Evolutionary conservation across 1,284 basidiomycete genomes (phyloP).

Genomic region (Trametes hirsuta): DNA sequence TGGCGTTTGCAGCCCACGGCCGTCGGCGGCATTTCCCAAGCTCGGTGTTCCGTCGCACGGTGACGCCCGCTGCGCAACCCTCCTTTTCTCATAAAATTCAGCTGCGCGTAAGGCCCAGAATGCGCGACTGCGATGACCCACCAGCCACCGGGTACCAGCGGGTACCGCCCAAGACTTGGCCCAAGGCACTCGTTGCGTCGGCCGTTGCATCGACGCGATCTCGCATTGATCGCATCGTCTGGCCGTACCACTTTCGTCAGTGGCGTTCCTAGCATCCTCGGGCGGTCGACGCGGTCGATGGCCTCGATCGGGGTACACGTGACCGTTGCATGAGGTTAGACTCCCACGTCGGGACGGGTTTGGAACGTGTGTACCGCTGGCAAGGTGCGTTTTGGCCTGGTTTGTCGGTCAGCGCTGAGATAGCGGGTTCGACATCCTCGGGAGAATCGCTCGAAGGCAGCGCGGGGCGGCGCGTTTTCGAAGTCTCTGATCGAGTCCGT

Average conservation of each 20-base stretch:
- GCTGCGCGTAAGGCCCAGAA: no score
- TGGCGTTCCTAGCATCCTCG: conserved; percentile 2
- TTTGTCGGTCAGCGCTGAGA: conserved; percentile 13
- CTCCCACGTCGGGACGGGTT: conserved; percentile 13
- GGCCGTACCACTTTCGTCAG: conserved; percentile 9
- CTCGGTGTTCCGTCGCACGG: neutral
- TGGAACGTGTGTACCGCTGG: conserved; percentile 12
- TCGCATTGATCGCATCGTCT: neutral
- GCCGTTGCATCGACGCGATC: conserved; percentile 5
- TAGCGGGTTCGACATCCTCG: conserved; percentile 18
- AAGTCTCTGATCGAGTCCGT: conserved; percentile 3
- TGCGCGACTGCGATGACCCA: no score
- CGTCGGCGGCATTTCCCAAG: conserved; percentile 2
- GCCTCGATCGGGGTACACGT: conserved; percentile 19
- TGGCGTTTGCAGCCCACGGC: conserved; percentile 1
- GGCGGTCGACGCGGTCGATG: conserved; percentile 9
- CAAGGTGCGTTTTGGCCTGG: conserved; percentile 11
- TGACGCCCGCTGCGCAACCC: conserved; percentile 2
- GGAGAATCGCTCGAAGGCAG: conserved; percentile 16
- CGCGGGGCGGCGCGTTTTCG: neutral
- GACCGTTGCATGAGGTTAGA: conserved; percentile 28
- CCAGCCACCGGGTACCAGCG: no score
- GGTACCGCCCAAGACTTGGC: no score
- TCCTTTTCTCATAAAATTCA: no score
- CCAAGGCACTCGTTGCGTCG: neutral